Evolutionary conservation across 2,329 filamentous ascomycete genomes (phyloP), one percentile per base, ranked within the genome.

Genomic region (Penicillium sp.): DNA sequence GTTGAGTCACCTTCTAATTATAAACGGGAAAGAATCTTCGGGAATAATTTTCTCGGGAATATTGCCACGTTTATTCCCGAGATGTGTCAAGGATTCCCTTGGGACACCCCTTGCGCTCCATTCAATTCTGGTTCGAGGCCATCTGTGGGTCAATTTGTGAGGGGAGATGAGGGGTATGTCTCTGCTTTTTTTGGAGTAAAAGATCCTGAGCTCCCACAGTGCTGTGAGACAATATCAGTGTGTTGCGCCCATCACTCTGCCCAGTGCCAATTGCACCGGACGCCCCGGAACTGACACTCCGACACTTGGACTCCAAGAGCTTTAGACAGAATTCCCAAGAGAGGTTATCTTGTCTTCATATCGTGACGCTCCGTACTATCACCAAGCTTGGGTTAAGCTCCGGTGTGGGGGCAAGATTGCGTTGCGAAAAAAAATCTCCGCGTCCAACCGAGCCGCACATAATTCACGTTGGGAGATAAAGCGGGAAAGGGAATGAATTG

Each of bases 1-100:
- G 24, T 27, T 52, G 57, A 58, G 53, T 59, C 52, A 60, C 45
- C n/a, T 22, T 27, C 59, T 57, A 60, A 62, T 61, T 57, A 52
- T 52, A 54, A 44, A 38, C 13, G 57, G 59, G 53, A 60, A 59
- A 63, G 53, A 57, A 51, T 40, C 34, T n/a, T 34, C 61, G 61
- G 61, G 57, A 63, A 65, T 62, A 55, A 54, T 50, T 41, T 51
- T 46, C 46, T 59, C 56, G 61, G 61, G 56, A 64, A 64, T 62
- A 44, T 36, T 24, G 39, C 36, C n/a, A 40, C 34, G 5, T 29
- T 55, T 57, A 65, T 65, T 65, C 61, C 62, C 62, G 62, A 63
- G 50, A 59, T 39, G 38, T 46, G 45, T 40, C 32, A 48, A 8
- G 58, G 34, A 58, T 55, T 60, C 54, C 53, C 54, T 57, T 60